These are phyloP conservation scores for Pyrus hybrid DNA, from an alignment of 331 rosid genomes.

Conservation along the genomic window DNA sequence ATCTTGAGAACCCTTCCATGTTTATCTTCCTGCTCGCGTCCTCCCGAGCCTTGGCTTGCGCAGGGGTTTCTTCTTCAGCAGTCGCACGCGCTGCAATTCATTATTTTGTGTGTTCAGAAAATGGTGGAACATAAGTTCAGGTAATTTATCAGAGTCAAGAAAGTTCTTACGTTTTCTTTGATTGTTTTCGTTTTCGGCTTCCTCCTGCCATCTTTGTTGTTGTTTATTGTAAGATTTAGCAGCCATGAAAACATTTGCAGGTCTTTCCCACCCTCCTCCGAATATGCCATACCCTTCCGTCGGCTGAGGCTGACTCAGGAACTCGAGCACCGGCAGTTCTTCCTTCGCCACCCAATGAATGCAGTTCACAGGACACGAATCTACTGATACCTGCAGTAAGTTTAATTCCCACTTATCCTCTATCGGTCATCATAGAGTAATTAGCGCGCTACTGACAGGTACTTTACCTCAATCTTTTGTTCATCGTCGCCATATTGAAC, in stretches of 20 bases:
- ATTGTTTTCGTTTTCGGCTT: conserved; percentile 8
- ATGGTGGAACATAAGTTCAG: too few species aligned
- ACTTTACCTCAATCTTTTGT: conserved; percentile 47
- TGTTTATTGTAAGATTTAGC: conserved; percentile 53
- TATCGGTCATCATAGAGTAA: too few species aligned
- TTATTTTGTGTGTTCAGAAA: background rate
- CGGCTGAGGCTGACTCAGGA: conserved; percentile 58
- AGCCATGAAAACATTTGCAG: conserved; percentile 60
- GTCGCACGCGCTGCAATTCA: conserved; percentile 22
- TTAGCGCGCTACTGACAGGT: too few species aligned
- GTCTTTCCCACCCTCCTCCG: conserved; percentile 88
- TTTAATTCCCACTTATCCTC: too few species aligned
- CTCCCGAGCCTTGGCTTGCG: conserved; percentile 64
- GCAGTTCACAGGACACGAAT: conserved; percentile 81
- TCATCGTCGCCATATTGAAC: conserved; percentile 66
- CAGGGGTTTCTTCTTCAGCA: conserved; percentile 53
- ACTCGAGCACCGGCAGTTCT: conserved; percentile 58
- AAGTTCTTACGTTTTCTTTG: conserved; percentile 16
- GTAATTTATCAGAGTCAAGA: too few species aligned
- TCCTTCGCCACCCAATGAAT: conserved; percentile 63
- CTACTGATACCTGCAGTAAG: conserved; percentile 51
- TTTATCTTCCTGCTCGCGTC: conserved; percentile 42
- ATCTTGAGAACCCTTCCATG: conserved; percentile 32
- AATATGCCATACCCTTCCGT: conserved; percentile 64
- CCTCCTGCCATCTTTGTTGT: background rate